Base-by-base conservation (phyloP, 371 early-diverging fungal genomes). In the Chytridiales sp. region DNA sequence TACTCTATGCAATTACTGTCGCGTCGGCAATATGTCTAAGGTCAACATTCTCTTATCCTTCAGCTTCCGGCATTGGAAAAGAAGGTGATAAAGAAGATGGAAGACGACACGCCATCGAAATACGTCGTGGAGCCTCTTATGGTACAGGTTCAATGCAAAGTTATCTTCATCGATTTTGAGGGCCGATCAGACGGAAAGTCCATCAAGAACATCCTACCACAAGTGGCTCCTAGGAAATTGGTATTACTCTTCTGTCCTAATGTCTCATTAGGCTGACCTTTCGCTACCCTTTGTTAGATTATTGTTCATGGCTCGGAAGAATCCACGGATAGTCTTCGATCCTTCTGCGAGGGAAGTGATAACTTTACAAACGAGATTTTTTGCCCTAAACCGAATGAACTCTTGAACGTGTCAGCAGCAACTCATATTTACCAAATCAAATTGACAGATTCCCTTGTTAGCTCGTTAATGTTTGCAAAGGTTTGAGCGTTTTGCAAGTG, bases 131-230 rank as follows among this genome's bases (percentile, higher is more conserved):
- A 74, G 31, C 70, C 82, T 31, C 70, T 82, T 35, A 73, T 72
- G n/a, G 54, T 95, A 15, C 53, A 74, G 0, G 62, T 95, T 13
- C 73, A 68, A 5, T 95, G 95, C 69, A 72, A 79, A 41, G 62
- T 95, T 24, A 72, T 82, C 36, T 95, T 86, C 72, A 84, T 96
- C 3, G 97, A 95, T 75, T 73, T 95, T 50, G 95, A 94, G 67
- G 97, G 97, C 35, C 79, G 88, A 22, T 82, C 94, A 0, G 96
- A 96, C 69, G 92, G 91, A 53, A 74, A 82, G 51, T 91, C 94
- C 1, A 78, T 94, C 49, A 87, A 84, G 67, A 92, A 87, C 40
- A 94, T 96, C 59, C 68, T 95, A 17, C 83, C 89, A 24, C 89
- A 88, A 54, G 79, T 94, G 38, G 85, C 84, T 13, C 92, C 95